These are phyloP conservation scores for Beauveria sp. DNA, from an alignment of 2,329 filamentous ascomycete species.

Conservation along the genomic window DNA sequence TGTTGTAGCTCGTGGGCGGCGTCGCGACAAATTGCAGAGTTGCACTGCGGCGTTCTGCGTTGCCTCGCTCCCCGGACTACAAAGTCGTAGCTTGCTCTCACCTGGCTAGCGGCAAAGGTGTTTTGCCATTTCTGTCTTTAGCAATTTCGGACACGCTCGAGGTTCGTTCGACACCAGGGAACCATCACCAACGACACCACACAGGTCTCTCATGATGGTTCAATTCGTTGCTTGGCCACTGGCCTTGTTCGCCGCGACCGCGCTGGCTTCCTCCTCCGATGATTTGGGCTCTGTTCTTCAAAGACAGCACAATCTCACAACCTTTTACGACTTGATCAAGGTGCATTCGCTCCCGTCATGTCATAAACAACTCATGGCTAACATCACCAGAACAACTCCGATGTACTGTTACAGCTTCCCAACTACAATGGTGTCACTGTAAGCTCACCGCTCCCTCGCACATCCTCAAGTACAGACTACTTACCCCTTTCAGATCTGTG, in stretches of 20 bases:
- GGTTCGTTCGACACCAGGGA: too few species aligned
- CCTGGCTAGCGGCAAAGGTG: background rate
- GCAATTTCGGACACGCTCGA: background rate
- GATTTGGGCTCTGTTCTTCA: constrained; percentile 34
- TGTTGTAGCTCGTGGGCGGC: background rate
- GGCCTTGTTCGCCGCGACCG: constrained; percentile 12
- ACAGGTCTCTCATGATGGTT: background rate
- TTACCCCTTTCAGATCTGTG: constrained; percentile 35
- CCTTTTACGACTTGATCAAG: constrained; percentile 36
- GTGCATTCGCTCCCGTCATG: constrained; percentile 18
- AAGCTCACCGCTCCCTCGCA: constrained; percentile 14
- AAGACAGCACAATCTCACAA: constrained; percentile 33
- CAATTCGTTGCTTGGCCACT: background rate
- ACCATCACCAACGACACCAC: too few species aligned
- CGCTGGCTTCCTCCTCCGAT: constrained; percentile 16
- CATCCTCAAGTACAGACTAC: too few species aligned
- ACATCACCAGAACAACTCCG: constrained; percentile 35
- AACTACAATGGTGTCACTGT: constrained; percentile 37
- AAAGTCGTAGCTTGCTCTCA: background rate
- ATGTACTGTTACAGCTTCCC: constrained; percentile 36
- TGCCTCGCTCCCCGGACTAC: background rate
- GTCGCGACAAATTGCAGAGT: background rate
- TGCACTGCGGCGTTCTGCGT: background rate
- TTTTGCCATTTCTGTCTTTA: background rate
- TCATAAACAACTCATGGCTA: background rate